phyloP scores from a whole-genome alignment of 352 stramenopile genomes.

The Halophytophthora batemanensis region DNA sequence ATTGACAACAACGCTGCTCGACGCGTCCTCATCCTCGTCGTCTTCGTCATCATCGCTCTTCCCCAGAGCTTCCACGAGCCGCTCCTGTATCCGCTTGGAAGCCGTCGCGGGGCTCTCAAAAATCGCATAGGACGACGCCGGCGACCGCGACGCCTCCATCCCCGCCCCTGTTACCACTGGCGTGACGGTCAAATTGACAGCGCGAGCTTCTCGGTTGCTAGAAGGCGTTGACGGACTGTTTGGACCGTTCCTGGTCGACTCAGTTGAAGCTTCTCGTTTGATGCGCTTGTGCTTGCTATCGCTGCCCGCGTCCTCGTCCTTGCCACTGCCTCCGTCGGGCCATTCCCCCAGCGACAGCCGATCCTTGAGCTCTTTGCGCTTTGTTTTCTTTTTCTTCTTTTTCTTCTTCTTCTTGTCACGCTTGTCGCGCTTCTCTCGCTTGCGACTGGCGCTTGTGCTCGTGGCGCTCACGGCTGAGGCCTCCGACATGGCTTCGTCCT shows the following conservation, averaged over 20 bases:
- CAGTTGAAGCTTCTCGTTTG: slow-evolving; percentile 18
- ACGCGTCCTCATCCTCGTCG: slow-evolving; percentile 34
- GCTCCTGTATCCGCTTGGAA: slow-evolving; percentile 47
- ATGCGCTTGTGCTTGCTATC: slow-evolving; percentile 24
- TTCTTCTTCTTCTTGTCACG: slow-evolving; percentile 60
- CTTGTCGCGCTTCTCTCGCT: slow-evolving; percentile 52
- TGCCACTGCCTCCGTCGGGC: slow-evolving; percentile 8
- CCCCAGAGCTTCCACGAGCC: slow-evolving; percentile 43
- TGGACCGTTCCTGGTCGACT: slow-evolving; percentile 7
- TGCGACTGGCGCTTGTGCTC: slow-evolving; percentile 37
- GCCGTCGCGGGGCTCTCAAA: slow-evolving; percentile 47
- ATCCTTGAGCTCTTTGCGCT: slow-evolving; percentile 26
- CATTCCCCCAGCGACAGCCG: slow-evolving; percentile 21
- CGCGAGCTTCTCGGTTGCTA: neutral
- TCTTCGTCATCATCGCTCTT: slow-evolving; percentile 55
- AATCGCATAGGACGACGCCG: slow-evolving; percentile 14
- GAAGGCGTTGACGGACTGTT: slow-evolving; percentile 9
- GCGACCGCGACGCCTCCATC: slow-evolving; percentile 5
- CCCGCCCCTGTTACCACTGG: neutral
- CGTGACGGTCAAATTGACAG: neutral
- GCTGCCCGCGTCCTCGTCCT: slow-evolving; percentile 16
- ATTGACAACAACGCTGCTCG: slow-evolving; percentile 19
- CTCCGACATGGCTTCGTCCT: slow-evolving; percentile 36
- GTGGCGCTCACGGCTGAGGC: slow-evolving; percentile 28
- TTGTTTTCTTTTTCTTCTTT: slow-evolving; percentile 42